Conservation (phyloP, 352 stramenopile genomes). For the Pythium rishiriense region DNA sequence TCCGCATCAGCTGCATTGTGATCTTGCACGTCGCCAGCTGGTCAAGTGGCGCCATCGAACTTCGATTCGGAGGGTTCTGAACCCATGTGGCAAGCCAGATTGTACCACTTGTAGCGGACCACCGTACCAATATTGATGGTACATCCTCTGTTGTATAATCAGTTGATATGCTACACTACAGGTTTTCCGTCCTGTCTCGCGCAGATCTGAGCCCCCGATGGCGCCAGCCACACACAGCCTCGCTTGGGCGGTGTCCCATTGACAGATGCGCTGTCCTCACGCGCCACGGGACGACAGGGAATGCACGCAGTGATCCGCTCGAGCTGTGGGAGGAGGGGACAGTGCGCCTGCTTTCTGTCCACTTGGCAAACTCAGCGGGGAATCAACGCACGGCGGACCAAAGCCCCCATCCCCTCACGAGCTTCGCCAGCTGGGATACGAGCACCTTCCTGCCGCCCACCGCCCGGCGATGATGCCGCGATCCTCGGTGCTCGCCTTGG, state of each 20-base stretch:
- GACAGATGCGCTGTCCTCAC: neutral
- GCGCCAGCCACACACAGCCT: neutral
- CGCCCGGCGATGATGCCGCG: conserved; percentile 10
- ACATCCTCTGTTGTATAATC: conserved; percentile 11
- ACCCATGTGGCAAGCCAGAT: conserved; percentile 2
- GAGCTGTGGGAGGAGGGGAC: neutral
- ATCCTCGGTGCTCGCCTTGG: neutral
- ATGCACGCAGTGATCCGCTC: neutral
- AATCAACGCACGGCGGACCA: neutral
- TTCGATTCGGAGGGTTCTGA: conserved; percentile 3
- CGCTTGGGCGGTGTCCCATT: neutral
- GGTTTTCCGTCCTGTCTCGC: neutral
- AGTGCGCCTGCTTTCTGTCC: neutral
- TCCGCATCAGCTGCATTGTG: conserved; percentile 14
- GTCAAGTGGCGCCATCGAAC: neutral
- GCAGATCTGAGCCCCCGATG: neutral
- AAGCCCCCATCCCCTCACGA: neutral
- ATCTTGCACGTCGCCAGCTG: conserved; percentile 10
- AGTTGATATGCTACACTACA: neutral
- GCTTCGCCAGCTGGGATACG: conserved; percentile 9
- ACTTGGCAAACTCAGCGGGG: neutral
- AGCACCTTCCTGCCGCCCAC: conserved; percentile 8
- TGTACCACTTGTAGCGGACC: conserved; percentile 2
- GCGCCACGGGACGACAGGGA: neutral
- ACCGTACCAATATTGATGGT: neutral